Conservation (phyloP, 129 eudicot genomes). For the Flaveria bidentis region DNA sequence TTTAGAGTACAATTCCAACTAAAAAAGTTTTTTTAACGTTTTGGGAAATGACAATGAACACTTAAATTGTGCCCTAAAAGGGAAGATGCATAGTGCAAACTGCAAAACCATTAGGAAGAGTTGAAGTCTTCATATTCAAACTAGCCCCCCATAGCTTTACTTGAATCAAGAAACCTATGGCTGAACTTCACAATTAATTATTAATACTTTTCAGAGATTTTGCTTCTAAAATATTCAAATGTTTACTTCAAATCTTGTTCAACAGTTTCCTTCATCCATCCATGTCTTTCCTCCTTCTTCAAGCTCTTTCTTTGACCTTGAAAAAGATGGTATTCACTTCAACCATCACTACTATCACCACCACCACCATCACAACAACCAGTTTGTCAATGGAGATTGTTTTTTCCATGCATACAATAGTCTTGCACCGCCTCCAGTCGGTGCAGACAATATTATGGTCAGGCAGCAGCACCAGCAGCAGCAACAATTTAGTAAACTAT, state of each 20-base stretch:
- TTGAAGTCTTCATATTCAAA: not conserved
- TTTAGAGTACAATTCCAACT: not conserved
- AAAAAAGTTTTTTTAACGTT: conserved; percentile 2
- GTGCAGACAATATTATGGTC: conserved; percentile 4
- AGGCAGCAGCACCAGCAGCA: not conserved
- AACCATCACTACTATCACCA: conserved; percentile 1
- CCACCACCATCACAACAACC: conserved; percentile 4
- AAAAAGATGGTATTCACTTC: conserved; percentile 3
- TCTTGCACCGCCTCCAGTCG: not conserved
- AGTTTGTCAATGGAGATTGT: not conserved
- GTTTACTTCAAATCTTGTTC: conserved; percentile 19
- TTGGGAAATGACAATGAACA: not conserved
- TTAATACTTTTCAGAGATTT: not conserved
- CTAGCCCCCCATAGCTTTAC: not conserved
- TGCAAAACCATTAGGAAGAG: not conserved
- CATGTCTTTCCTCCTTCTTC: conserved; percentile 13
- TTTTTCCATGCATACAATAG: conserved; percentile 3
- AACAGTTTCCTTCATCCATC: conserved; percentile 22
- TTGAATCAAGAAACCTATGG: not conserved
- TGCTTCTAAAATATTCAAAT: conserved; percentile 1
- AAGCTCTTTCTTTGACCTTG: conserved; percentile 6
- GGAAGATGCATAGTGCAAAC: not conserved
- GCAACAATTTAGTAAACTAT: not conserved
- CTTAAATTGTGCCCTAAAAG: conserved; percentile 12
- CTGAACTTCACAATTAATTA: not conserved